A percentile compares a stretch with the other conserved stretches of the same genome.
phyloP scores from a whole-genome alignment of 2,329 filamentous ascomycete species.

The Ophiostoma sp. region DNA sequence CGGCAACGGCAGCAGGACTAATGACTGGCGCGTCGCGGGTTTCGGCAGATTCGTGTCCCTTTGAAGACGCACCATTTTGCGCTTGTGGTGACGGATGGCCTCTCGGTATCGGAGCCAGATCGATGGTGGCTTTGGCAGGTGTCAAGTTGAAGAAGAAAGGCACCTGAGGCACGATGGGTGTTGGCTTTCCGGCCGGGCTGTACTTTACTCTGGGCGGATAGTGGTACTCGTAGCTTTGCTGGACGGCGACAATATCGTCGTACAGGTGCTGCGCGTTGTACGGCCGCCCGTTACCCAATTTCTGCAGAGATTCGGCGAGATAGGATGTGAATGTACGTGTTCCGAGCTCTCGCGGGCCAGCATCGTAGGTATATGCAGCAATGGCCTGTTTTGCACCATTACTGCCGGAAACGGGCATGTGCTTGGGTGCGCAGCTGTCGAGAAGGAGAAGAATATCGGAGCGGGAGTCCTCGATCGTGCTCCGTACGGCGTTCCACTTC shows the following conservation, averaged over 20 bases:
- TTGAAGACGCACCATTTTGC: constrained; percentile 18
- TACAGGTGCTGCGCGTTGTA: constrained; percentile 59
- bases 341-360: constrained; percentile 46
- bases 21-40: constrained; percentile 46
- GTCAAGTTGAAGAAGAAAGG: constrained; percentile 59
- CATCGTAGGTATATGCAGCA: constrained; percentile 59
- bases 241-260: constrained; percentile 54
- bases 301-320: constrained; percentile 56
- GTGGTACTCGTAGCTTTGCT: constrained; percentile 48
- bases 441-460: constrained; percentile 64
- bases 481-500: constrained; percentile 64
- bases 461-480: constrained; percentile 61
- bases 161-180: constrained; percentile 39
- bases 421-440: constrained; percentile 60
- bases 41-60: constrained; percentile 24
- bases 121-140: constrained; percentile 54
- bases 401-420: constrained; percentile 51
- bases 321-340: constrained; percentile 60
- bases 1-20: constrained; percentile 50
- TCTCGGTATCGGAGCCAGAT: constrained; percentile 50
- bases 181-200: constrained; percentile 47
- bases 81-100: constrained; percentile 36
- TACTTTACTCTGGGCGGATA: constrained; percentile 38
- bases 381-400: constrained; percentile 63
- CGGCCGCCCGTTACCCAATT: constrained; percentile 53